These are phyloP conservation scores for Amaranthus cruentus DNA, from an alignment of 148 eudicot genomes.

Conservation along the genomic window DNA sequence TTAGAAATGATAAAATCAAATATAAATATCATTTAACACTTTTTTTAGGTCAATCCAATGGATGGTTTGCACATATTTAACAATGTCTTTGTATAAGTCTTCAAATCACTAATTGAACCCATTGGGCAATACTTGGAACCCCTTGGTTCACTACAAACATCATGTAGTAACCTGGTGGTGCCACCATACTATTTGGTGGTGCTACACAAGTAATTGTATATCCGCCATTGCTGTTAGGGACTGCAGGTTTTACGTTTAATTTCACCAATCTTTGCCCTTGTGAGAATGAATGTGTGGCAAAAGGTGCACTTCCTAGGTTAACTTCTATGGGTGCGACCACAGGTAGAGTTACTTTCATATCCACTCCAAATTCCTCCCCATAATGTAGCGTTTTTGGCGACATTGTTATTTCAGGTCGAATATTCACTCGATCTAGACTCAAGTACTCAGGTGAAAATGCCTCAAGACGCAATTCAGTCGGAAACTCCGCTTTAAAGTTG, in stretches of 20 bases:
- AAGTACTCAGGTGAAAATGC: slow-evolving; percentile 86
- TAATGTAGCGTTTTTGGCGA: slow-evolving; percentile 40
- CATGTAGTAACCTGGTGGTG: slow-evolving; percentile 92
- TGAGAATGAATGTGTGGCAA: slow-evolving; percentile 84
- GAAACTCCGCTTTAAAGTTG: slow-evolving; percentile 38
- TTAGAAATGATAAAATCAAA: too few relatives aligned
- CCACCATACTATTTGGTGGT: slow-evolving; percentile 56
- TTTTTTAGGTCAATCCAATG: too few relatives aligned
- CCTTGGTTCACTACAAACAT: slow-evolving; percentile 75
- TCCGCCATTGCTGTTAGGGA: slow-evolving; percentile 27
- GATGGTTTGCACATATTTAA: too few relatives aligned
- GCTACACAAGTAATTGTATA: slow-evolving; percentile 54
- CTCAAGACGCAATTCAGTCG: slow-evolving; percentile 74
- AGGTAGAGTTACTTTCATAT: slow-evolving; percentile 36
- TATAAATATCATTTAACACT: too few relatives aligned
- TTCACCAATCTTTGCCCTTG: slow-evolving; percentile 90
- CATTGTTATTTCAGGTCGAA: slow-evolving; percentile 39
- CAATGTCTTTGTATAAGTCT: too few relatives aligned
- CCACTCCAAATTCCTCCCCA: slow-evolving; percentile 46
- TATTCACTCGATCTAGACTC: slow-evolving; percentile 43
- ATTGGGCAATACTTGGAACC: slow-evolving; percentile 72
- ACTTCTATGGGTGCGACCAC: slow-evolving; percentile 65
- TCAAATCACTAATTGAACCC: slow-evolving; percentile 56
- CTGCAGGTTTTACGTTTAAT: slow-evolving; percentile 33
- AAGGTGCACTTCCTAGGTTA: slow-evolving; percentile 75